Evolutionary conservation across 2,329 filamentous ascomycete genomes (phyloP), one percentile per base, ranked within the genome.

Genomic region (Exophiala mesophila): DNA sequence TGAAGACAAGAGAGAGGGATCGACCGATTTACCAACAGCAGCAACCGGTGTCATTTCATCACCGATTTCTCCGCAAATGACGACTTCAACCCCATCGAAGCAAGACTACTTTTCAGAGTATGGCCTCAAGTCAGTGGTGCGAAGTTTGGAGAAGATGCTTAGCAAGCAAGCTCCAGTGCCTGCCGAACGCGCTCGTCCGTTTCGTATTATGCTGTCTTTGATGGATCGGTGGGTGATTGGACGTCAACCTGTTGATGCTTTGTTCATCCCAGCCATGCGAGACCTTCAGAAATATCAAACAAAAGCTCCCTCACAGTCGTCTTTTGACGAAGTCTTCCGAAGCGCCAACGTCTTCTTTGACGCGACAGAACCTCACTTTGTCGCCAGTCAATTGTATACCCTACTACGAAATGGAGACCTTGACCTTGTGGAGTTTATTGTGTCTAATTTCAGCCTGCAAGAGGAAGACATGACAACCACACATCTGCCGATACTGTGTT

Each of bases 221-320:
- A 97, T 98, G 92, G 92, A 98, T 65, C 82, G 89, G 45, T 97
- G 88, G 89, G 92, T 98, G 62, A 90, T 98, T 52, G 92, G 92
- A 20, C 88, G 88, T 1, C 73, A 90, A 13, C 81, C 98, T 34
- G 83, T 97, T 2, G 86, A 89, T 0, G 82, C 88, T 47, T 78
- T 97, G 10, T 97, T 98, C 58, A 71, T 96, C 10, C 85, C 89
- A 3, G 82, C 90, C 18, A 78, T 98, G 55, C 76, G 82, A 59
- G 94, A 83, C 55, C 82, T 94, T 26, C 80, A 83, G 52, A 69
- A 73, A 33, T 97, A 88, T 66, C 82, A 88, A 62, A 67, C 70
- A 18, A 70, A 70, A 38, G 78, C 83, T 8, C 64, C 74, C 1
- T 74, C 74, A n/a, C 83, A 83, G 57, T 66, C 76, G 5, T 80